Percentiles rank a stretch among this genome's conserved stretches.
Conservation (phyloP, 2,329 filamentous ascomycete genomes). For the Ceratocystis eucalypticola region DNA sequence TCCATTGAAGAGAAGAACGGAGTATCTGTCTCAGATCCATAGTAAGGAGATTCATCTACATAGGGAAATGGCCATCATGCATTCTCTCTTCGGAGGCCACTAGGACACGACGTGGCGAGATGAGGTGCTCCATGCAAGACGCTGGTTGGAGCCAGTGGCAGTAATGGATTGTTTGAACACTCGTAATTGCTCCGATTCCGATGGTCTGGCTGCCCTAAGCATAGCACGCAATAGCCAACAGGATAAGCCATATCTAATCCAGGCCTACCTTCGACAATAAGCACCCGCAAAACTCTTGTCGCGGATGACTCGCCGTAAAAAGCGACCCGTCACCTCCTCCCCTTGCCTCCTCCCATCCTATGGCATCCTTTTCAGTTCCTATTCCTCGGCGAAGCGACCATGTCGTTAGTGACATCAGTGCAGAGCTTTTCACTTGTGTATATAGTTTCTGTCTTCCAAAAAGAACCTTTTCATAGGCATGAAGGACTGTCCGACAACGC, state of each 20-base stretch:
- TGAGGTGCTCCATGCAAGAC: neutral
- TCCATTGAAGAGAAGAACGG: neutral
- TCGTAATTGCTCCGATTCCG: neutral
- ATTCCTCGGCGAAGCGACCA: neutral
- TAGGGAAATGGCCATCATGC: neutral
- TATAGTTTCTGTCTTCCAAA: neutral
- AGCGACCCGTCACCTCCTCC: neutral
- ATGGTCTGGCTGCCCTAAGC: neutral
- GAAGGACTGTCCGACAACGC: neutral
- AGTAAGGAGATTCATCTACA: no score
- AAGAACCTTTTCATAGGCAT: neutral
- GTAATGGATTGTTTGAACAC: neutral
- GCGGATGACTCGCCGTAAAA: neutral
- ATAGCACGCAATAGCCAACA: neutral
- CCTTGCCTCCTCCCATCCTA: neutral
- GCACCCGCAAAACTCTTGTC: neutral
- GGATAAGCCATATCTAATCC: no score
- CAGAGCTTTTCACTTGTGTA: neutral
- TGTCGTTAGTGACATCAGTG: neutral
- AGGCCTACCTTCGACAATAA: neutral
- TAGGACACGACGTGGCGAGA: neutral
- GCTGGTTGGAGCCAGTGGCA: neutral
- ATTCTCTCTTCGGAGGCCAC: neutral
- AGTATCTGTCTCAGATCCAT: neutral
- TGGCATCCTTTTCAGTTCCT: neutral